Conservation (phyloP, 169 alveolate species). For the Cryptosporidium tyzzeri region DNA sequence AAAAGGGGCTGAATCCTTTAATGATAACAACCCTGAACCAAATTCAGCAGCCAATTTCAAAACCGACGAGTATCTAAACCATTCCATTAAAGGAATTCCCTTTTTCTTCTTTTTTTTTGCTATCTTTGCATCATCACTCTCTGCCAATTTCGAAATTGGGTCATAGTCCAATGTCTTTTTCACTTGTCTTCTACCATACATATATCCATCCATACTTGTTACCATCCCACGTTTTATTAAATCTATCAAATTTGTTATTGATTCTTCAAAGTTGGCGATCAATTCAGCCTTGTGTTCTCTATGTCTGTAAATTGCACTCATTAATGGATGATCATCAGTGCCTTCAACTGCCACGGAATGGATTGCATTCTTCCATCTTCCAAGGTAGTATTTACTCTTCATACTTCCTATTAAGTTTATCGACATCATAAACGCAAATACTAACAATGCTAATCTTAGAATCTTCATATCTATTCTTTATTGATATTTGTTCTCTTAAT, state of each 20-base stretch:
- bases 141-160: constrained; percentile 64
- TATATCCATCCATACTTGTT: constrained; percentile 44
- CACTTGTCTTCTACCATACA: constrained; percentile 58
- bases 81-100: constrained; percentile 44
- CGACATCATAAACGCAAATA: constrained; percentile 33
- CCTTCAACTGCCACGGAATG: constrained; percentile 63
- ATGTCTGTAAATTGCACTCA: constrained; percentile 69
- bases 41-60: constrained; percentile 48
- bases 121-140: constrained; percentile 44
- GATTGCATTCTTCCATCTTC: constrained; percentile 40
- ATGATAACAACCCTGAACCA: constrained; percentile 62
- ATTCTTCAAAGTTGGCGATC: constrained; percentile 42
- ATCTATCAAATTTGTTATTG: constrained; percentile 30
- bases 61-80: constrained; percentile 73
- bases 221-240: constrained; percentile 39
- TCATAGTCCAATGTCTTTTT: constrained; percentile 40
- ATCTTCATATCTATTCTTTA: constrained; percentile 29
- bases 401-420: constrained; percentile 52
- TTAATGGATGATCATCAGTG: constrained; percentile 61
- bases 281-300: constrained; percentile 9
- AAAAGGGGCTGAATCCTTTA: constrained; percentile 30
- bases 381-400: constrained; percentile 46
- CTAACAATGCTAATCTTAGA: constrained; percentile 31
- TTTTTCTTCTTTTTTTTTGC: constrained; percentile 67
- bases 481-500: not conserved